Base-by-base conservation (phyloP, 2,329 filamentous ascomycete species). In the Penicillium sp. region DNA sequence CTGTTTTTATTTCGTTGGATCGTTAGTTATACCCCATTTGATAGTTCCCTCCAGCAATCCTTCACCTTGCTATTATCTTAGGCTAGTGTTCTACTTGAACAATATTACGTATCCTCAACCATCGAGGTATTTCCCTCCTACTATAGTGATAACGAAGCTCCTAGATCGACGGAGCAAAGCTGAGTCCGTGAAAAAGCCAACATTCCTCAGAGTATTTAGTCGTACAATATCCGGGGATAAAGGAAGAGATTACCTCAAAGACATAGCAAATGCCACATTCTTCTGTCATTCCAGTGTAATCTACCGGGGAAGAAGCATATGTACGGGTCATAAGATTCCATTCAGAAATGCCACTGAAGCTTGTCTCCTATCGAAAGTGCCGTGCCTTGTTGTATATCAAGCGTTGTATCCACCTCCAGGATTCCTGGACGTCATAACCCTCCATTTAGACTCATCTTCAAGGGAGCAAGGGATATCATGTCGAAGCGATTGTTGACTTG, bases 171-270 rank as follows among this genome's bases (percentile, higher is more conserved):
- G n/a, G n/a, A n/a, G n/a, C n/a, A n/a, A n/a, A n/a, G n/a, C n/a
- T n/a, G n/a, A n/a, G n/a, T n/a, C n/a, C n/a, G n/a, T n/a, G n/a
- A n/a, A n/a, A n/a, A n/a, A 26, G 7, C 26, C 29, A 32, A 46
- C 56, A 64, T 64, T 64, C 62, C 48, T 39, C 56, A 56, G 60
- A 59, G 39, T 32, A 53, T 55, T 59, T 51, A 51, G 54, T 55
- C 23, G 23, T 23, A 23, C 23, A 23, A 23, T 23, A 48, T 45
- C 59, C 32, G 63, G 59, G 56, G 61, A 51, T 56, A 53, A 19
- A 4, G 19, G 40, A 50, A 47, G 57, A 53, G 43, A 29, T 35
- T 48, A 7, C 32, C 35, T 38, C 35, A 40, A 30, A 42, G 47
- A 48, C 42, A 49, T 53, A 46, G 55, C 46, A 54, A 57, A 53